phyloP scores from a whole-genome alignment of 768 basidiomycete species.

The Suillus ampliporus region DNA sequence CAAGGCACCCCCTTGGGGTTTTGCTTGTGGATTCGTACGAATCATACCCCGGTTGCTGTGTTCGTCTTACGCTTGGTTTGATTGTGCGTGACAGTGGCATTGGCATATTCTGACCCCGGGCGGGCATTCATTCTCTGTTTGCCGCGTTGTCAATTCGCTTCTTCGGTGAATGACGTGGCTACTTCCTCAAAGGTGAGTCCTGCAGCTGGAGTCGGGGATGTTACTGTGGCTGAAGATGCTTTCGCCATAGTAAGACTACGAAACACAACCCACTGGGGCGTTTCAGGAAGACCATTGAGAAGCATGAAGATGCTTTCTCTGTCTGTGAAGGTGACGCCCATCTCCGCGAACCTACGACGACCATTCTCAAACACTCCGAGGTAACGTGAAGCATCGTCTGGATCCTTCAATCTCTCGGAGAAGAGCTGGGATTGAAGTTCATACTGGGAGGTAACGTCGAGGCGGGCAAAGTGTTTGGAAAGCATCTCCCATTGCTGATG shows the following conservation, averaged over 20 bases:
- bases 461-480: neutral
- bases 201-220: no score
- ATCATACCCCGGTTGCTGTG: neutral
- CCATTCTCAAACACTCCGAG: no score
- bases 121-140: neutral
- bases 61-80: neutral
- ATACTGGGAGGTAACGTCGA: neutral
- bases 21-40: neutral
- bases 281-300: slow-evolving; percentile 7
- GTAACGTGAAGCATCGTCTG: no score
- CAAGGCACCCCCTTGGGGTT: neutral
- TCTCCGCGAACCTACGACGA: no score
- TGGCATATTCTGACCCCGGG: neutral
- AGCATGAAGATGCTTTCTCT: neutral
- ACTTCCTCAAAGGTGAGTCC: no score
- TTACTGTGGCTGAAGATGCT: no score
- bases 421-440: no score
- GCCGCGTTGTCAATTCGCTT: no score
- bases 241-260: neutral
- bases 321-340: neutral
- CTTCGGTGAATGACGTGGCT: no score
- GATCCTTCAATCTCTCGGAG: no score
- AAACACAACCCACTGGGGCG: neutral
- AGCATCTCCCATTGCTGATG: neutral
- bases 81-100: neutral